Evolutionary conservation across 768 basidiomycete species (phyloP).

Genomic region (Tulasnella sp.): DNA sequence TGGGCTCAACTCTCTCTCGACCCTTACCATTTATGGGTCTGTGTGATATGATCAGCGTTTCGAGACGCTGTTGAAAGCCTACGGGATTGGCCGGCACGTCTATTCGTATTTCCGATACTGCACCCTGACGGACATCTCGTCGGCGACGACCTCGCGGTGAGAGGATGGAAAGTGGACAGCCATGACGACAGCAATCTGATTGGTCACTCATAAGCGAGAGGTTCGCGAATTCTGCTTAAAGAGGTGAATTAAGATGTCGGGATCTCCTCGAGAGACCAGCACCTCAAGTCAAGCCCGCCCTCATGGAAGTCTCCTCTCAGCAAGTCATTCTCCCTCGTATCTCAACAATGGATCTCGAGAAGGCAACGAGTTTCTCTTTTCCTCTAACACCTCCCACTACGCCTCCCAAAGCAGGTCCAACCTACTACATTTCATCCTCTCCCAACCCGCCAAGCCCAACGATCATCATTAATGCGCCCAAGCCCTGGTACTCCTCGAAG

Average conservation of each 20-base stretch:
- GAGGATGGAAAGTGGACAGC: neutral
- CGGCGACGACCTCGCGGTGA: neutral
- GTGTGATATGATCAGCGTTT: neutral
- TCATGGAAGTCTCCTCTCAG: neutral
- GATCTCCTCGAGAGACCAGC: neutral
- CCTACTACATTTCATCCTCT: neutral
- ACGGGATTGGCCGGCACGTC: neutral
- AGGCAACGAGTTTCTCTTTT: neutral
- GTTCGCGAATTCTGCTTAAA: neutral
- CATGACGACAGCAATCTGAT: neutral
- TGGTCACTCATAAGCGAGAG: neutral
- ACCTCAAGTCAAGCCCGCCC: neutral
- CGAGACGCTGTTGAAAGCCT: neutral
- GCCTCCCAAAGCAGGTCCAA: neutral
- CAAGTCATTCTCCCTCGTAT: neutral
- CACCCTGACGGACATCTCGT: neutral
- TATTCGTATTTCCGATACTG: neutral
- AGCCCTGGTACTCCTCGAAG: neutral
- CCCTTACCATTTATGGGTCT: neutral
- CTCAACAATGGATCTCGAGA: neutral
- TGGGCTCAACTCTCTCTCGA: neutral
- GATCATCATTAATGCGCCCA: neutral
- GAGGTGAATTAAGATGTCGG: neutral
- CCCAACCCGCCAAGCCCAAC: neutral
- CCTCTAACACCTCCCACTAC: neutral